phyloP scores from a whole-genome alignment of 2,329 filamentous ascomycete genomes.

The Zalaria sp. region DNA sequence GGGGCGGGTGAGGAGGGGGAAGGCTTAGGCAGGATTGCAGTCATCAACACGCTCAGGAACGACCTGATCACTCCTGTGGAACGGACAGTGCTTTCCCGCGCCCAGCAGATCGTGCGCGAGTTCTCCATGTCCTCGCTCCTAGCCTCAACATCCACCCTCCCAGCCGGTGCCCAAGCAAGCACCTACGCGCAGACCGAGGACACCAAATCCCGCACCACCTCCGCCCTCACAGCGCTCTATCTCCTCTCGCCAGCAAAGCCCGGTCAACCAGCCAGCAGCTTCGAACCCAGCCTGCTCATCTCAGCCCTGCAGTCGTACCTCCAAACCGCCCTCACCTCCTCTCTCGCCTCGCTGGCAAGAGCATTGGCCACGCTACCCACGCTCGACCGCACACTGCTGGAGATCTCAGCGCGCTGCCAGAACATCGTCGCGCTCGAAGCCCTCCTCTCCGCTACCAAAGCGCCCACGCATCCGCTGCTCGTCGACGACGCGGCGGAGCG shows the following conservation, averaged over 20 bases:
- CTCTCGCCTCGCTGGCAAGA: constrained; percentile 58
- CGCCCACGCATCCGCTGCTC: constrained; percentile 56
- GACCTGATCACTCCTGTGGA: constrained; percentile 60
- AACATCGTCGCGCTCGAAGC: constrained; percentile 80
- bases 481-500: constrained; percentile 4
- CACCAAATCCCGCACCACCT: constrained; percentile 56
- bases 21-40: constrained; percentile 59
- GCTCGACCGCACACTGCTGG: constrained; percentile 66
- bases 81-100: constrained; percentile 53
- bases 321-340: constrained; percentile 65
- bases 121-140: constrained; percentile 57
- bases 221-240: constrained; percentile 64
- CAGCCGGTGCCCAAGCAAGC: constrained; percentile 7
- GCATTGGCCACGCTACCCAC: constrained; percentile 68
- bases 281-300: constrained; percentile 58
- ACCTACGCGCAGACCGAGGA: constrained; percentile 54
- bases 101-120: constrained; percentile 68
- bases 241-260: constrained; percentile 53
- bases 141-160: constrained; percentile 15
- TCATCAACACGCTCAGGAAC: constrained; percentile 55
- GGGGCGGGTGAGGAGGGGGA: constrained; percentile 60
- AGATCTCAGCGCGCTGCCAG: constrained; percentile 74
- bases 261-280: constrained; percentile 30
- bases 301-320: constrained; percentile 69
- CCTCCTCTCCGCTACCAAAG: constrained; percentile 54